Evolutionary conservation across 345 rosid genomes (phyloP).

Genomic region (Eucalyptus coolabah): DNA sequence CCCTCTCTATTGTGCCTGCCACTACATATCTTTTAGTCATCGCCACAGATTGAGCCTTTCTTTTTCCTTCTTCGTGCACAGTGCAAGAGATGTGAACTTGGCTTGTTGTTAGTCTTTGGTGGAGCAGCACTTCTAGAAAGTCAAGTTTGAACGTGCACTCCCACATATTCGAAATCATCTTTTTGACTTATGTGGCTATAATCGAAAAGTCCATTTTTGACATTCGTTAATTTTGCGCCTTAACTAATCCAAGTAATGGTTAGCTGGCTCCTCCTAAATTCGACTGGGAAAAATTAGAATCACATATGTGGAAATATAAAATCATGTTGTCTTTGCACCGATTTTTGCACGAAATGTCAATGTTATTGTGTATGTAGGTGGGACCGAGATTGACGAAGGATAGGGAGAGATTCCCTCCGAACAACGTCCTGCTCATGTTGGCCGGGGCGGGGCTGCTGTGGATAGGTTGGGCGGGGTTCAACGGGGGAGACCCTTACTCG

Average conservation of each 20-base stretch:
- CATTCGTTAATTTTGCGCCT: not conserved
- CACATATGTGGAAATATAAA: not conserved
- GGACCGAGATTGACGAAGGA: constrained; percentile 18
- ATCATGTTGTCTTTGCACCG: not conserved
- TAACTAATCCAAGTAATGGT: not conserved
- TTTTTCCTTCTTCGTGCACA: not conserved
- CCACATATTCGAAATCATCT: not conserved
- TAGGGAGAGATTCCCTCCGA: constrained; percentile 15
- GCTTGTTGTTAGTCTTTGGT: not conserved
- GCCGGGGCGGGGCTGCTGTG: constrained; percentile 28
- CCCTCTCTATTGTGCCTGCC: not conserved
- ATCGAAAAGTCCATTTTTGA: not conserved
- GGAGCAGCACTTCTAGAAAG: not conserved
- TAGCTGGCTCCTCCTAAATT: not conserved
- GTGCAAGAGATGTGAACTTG: not conserved
- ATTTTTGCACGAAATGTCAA: not conserved
- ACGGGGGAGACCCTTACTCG: constrained; percentile 24
- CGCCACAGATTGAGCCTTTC: not conserved
- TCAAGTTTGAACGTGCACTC: not conserved
- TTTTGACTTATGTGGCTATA: not conserved
- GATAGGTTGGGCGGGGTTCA: constrained; percentile 43
- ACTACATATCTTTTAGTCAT: not conserved
- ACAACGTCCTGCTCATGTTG: constrained; percentile 20
- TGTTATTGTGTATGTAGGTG: not conserved
- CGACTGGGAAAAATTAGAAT: not conserved